These are phyloP conservation scores for Dichomitus squalens DNA, from an alignment of 1,284 basidiomycete genomes.

Conservation along the genomic window DNA sequence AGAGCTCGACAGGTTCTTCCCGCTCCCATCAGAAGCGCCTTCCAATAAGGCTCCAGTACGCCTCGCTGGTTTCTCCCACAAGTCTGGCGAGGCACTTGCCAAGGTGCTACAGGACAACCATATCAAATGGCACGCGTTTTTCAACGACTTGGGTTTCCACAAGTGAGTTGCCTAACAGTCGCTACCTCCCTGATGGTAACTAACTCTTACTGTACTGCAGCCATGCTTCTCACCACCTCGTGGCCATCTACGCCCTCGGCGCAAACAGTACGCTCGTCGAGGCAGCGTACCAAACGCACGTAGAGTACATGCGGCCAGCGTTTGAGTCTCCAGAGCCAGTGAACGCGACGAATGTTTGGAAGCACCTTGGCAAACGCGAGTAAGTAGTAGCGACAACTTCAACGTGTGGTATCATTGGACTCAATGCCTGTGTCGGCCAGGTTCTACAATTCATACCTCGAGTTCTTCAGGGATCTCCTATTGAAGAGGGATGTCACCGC, in stretches of 20 bases:
- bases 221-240: conserved; percentile 52
- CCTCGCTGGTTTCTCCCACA: conserved; percentile 50
- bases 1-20: conserved; percentile 24
- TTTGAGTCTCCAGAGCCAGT: conserved; percentile 46
- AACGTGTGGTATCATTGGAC: background rate
- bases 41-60: conserved; percentile 24
- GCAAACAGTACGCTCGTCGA: conserved; percentile 43
- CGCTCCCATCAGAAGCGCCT: conserved; percentile 10
- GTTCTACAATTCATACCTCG: conserved; percentile 58
- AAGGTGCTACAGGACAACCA: conserved; percentile 57
- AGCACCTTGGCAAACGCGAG: conserved; percentile 52
- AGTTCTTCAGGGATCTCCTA: conserved; percentile 55
- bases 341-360: conserved; percentile 45
- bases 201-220: conserved; percentile 29
- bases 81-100: conserved; percentile 47
- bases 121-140: conserved; percentile 60
- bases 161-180: conserved; percentile 38
- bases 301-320: conserved; percentile 39
- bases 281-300: conserved; percentile 46
- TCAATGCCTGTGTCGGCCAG: conserved; percentile 42
- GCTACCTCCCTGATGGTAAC: background rate
- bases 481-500: conserved; percentile 42
- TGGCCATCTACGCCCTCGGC: conserved; percentile 54
- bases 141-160: conserved; percentile 60
- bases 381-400: conserved; percentile 26